Percentiles rank a stretch among this genome's conserved stretches.
These are phyloP conservation scores for Globisporangium ultimum DNA, from an alignment of 352 stramenopile genomes.

Conservation along the genomic window DNA sequence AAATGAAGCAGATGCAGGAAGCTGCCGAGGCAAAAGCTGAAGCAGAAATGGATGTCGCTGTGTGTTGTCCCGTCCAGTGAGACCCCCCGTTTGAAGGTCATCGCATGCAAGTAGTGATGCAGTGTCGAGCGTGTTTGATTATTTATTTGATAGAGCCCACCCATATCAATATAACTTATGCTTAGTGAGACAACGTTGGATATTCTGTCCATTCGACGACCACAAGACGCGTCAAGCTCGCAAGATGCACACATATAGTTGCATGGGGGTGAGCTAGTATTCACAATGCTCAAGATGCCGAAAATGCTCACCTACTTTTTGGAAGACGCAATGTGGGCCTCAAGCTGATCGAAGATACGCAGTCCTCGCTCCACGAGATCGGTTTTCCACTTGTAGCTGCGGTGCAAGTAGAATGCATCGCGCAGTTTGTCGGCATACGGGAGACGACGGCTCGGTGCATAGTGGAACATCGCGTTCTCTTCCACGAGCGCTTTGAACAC, in stretches of 20 bases:
- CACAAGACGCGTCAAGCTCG: too few relatives aligned
- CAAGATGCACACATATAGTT: constrained; percentile 19
- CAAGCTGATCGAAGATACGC: constrained; percentile 47
- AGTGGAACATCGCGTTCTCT: constrained; percentile 60
- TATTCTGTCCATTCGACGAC: too few relatives aligned
- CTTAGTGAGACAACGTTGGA: too few relatives aligned
- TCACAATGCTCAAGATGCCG: too few relatives aligned
- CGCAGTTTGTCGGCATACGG: constrained; percentile 58
- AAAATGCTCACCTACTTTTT: too few relatives aligned
- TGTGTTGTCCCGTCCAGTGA: neutral
- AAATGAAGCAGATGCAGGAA: too few relatives aligned
- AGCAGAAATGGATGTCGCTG: neutral
- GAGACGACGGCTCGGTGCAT: constrained; percentile 38
- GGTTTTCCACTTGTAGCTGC: constrained; percentile 57
- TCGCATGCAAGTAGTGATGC: too few relatives aligned
- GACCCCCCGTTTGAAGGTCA: neutral
- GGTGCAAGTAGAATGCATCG: constrained; percentile 78
- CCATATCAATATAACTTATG: too few relatives aligned
- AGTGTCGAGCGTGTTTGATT: too few relatives aligned
- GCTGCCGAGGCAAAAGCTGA: too few relatives aligned
- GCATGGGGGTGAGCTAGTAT: too few relatives aligned
- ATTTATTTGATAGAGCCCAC: too few relatives aligned
- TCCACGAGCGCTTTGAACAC: constrained; percentile 57
- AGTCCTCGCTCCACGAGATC: constrained; percentile 49
- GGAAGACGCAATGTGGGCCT: neutral